Percentiles rank a stretch among this genome's conserved stretches.
Conservation (phyloP, 805 yeast species). For the Metschnikowia borealis region DNA sequence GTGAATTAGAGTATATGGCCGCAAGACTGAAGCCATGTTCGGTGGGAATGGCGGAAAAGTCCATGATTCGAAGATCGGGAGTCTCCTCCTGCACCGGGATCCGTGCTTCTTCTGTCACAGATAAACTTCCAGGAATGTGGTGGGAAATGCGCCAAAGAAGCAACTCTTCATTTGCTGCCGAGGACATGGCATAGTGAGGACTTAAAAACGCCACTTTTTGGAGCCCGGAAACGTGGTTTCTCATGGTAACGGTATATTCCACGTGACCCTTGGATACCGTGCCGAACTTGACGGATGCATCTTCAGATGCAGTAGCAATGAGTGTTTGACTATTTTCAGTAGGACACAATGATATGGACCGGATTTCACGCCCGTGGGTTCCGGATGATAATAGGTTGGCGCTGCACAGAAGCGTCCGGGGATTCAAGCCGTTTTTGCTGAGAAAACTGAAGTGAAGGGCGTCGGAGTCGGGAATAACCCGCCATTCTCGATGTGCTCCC, state of each 20-base stretch:
- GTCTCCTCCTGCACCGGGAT: constrained; percentile 52
- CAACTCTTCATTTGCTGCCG: constrained; percentile 88
- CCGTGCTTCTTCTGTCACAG: constrained; percentile 46
- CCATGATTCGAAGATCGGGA: constrained; percentile 91
- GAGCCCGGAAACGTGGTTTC: constrained; percentile 85
- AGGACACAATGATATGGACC: constrained; percentile 62
- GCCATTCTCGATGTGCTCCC: constrained; percentile 89
- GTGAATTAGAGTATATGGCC: constrained; percentile 83
- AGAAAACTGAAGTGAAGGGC: constrained; percentile 50
- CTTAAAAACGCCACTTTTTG: constrained; percentile 67
- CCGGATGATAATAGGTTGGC: constrained; percentile 48
- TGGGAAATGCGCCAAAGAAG: constrained; percentile 66
- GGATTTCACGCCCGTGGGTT: constrained; percentile 87
- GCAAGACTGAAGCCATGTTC: constrained; percentile 49
- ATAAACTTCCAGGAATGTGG: constrained; percentile 34
- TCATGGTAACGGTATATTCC: constrained; percentile 53
- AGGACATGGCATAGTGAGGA: constrained; percentile 41
- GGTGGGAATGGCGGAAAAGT: constrained; percentile 50
- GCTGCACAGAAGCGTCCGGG: constrained; percentile 24
- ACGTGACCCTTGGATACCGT: constrained; percentile 35
- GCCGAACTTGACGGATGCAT: constrained; percentile 69
- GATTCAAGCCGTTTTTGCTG: constrained; percentile 45
- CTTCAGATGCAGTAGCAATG: constrained; percentile 82
- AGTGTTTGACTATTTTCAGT: constrained; percentile 29
- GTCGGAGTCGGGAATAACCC: constrained; percentile 27